A percentile compares a stretch with the other conserved stretches of the same genome.
Conservation (phyloP, 768 basidiomycete species). For the Tricholoma furcatifolium region DNA sequence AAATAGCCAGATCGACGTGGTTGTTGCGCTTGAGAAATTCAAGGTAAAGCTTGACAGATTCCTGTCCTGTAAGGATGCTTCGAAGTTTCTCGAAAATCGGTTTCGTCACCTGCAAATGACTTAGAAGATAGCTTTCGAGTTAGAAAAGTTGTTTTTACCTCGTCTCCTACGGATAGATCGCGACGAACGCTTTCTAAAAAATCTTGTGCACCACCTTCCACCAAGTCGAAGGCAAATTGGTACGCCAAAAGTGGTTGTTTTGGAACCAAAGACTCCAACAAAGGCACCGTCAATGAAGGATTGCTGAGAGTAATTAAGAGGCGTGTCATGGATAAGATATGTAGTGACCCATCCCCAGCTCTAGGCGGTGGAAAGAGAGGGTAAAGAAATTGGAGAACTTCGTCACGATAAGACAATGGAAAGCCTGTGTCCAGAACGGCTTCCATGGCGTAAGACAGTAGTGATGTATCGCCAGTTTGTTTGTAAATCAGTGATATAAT, state of each 20-base stretch:
- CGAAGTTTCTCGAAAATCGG: conserved; percentile 72
- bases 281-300: conserved; percentile 71
- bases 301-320: conserved; percentile 87
- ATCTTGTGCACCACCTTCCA: conserved; percentile 91
- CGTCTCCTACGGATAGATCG: conserved; percentile 65
- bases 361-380: conserved; percentile 83
- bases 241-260: conserved; percentile 80
- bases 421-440: conserved; percentile 89
- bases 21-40: conserved; percentile 96
- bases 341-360: conserved; percentile 68
- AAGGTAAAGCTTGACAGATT: conserved; percentile 89
- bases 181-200: conserved; percentile 78
- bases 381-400: conserved; percentile 75
- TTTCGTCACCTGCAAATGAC: conserved; percentile 48
- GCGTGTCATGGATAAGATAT: conserved; percentile 81
- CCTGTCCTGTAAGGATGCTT: conserved; percentile 85
- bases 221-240: conserved; percentile 94
- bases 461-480: conserved; percentile 67
- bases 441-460: conserved; percentile 91
- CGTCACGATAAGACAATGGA: conserved; percentile 80
- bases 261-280: conserved; percentile 70
- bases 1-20: conserved; percentile 85
- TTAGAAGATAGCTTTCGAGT: not conserved
- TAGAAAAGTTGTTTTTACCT: conserved; percentile 38
- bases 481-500: conserved; percentile 78